A percentile compares a stretch with the other conserved stretches of the same genome.
Evolutionary conservation across 176 grass and related monocot genomes (phyloP).

Genomic region (Phragmites australis): DNA sequence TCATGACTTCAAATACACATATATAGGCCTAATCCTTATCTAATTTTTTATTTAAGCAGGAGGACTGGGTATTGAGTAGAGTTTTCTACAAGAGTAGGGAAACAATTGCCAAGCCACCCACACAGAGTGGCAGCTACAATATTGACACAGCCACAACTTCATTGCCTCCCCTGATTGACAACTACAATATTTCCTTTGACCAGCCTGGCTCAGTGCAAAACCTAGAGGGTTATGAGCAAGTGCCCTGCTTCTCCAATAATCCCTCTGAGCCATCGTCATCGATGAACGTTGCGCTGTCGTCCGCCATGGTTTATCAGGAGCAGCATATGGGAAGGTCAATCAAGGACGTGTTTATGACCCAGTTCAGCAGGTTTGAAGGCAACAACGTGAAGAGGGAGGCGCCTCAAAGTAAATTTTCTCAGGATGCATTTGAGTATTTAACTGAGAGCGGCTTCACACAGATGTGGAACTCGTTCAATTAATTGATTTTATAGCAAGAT

Average conservation of each 20-base stretch:
- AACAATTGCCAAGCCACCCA: constrained; percentile 41
- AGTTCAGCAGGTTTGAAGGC: constrained; percentile 66
- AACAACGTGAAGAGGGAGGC: constrained; percentile 66
- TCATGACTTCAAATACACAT: neutral
- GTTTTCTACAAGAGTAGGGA: constrained; percentile 84
- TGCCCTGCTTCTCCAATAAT: constrained; percentile 95
- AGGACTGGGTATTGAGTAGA: constrained; percentile 91
- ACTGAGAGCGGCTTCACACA: constrained; percentile 67
- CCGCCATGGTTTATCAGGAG: constrained; percentile 37
- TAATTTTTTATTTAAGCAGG: constrained; percentile 42
- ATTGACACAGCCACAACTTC: constrained; percentile 50
- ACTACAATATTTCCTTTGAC: constrained; percentile 65
- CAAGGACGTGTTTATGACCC: constrained; percentile 57
- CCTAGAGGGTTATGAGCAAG: constrained; percentile 75
- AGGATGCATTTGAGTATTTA: constrained; percentile 71
- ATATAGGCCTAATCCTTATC: neutral
- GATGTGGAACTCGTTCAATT: constrained; percentile 67
- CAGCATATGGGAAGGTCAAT: constrained; percentile 45
- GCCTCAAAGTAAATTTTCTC: constrained; percentile 43
- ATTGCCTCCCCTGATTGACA: constrained; percentile 80
- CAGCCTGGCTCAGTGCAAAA: constrained; percentile 45
- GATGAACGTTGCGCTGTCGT: constrained; percentile 2
- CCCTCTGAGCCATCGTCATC: constrained; percentile 40
- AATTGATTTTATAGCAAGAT: constrained; percentile 42
- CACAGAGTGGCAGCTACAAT: constrained; percentile 42